phyloP scores from a whole-genome alignment of 371 early-diverging fungal genomes.

The Mortierella sp. region DNA sequence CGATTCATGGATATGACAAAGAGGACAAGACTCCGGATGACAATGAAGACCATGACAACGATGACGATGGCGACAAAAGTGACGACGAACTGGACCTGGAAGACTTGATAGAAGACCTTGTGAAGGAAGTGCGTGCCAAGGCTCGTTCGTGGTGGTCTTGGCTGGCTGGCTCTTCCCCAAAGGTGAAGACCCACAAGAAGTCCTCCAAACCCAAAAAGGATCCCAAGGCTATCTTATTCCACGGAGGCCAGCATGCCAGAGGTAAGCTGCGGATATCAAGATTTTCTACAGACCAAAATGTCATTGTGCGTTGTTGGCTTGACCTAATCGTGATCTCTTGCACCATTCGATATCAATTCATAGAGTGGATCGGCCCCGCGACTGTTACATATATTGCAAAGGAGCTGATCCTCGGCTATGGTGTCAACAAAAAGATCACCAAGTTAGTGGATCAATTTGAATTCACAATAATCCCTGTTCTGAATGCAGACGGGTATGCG shows the following conservation, averaged over 20 bases:
- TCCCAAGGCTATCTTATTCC: slow-evolving; percentile 50
- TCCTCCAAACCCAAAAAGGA: slow-evolving; percentile 45
- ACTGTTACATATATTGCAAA: slow-evolving; percentile 53
- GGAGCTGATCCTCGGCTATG: slow-evolving; percentile 48
- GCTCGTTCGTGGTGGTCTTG: slow-evolving; percentile 30
- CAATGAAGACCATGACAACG: slow-evolving; percentile 6
- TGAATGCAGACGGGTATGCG: slow-evolving; percentile 63
- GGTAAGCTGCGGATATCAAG: no score
- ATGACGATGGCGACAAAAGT: slow-evolving; percentile 1
- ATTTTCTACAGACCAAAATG: no score
- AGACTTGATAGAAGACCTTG: slow-evolving; percentile 7
- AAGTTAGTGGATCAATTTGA: slow-evolving; percentile 52
- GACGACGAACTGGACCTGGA: slow-evolving; percentile 5
- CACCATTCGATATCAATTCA: background rate
- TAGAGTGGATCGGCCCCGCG: slow-evolving; percentile 56
- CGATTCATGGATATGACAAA: slow-evolving; percentile 39
- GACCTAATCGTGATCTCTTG: background rate
- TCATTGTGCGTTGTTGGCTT: no score
- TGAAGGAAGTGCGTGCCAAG: slow-evolving; percentile 7
- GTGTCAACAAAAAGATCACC: slow-evolving; percentile 43
- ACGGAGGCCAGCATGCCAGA: slow-evolving; percentile 57
- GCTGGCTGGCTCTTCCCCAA: slow-evolving; percentile 15
- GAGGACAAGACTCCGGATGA: slow-evolving; percentile 16
- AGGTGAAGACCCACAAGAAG: slow-evolving; percentile 11
- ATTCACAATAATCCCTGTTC: slow-evolving; percentile 55